Evolutionary conservation across 805 yeast genomes (phyloP).

Genomic region (Metschnikowia corniflorae): DNA sequence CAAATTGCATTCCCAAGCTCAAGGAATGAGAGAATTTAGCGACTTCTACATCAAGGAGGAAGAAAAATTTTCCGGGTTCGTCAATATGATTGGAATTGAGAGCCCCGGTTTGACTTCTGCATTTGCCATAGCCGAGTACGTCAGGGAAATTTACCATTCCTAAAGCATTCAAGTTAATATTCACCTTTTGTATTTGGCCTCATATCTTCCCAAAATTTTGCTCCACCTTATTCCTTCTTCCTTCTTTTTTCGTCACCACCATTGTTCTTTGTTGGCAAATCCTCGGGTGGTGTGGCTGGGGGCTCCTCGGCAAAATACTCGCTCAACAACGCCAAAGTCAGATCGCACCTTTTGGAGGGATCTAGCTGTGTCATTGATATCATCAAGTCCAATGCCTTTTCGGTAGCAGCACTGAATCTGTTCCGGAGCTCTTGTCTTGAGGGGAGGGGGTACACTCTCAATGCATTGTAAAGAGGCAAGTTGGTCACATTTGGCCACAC

Average conservation of each 20-base stretch:
- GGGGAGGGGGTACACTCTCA: constrained; percentile 79
- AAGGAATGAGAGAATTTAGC: constrained; percentile 43
- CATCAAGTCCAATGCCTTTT: constrained; percentile 73
- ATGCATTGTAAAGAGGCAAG: constrained; percentile 71
- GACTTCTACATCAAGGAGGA: constrained; percentile 68
- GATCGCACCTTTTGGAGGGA: constrained; percentile 68
- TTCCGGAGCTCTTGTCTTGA: constrained; percentile 73
- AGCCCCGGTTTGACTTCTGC: constrained; percentile 87
- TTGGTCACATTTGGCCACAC: constrained; percentile 87
- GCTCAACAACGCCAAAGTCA: constrained; percentile 60
- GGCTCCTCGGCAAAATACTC: constrained; percentile 74
- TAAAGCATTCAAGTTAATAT: too few species aligned
- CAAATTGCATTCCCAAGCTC: constrained; percentile 51
- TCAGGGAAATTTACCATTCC: constrained; percentile 30
- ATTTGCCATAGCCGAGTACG: constrained; percentile 79
- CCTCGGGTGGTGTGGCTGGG: constrained; percentile 62
- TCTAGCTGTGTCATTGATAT: constrained; percentile 69
- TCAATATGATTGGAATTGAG: constrained; percentile 79
- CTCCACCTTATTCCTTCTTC: constrained; percentile 18
- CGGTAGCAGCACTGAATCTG: constrained; percentile 88
- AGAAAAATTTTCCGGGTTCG: constrained; percentile 69
- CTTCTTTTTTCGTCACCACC: constrained; percentile 17
- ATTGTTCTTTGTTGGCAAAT: constrained; percentile 51
- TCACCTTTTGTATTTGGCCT: too few species aligned
- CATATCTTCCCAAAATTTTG: too few species aligned